Base-by-base conservation (phyloP, 164 flowering plant species). In the grape (Vitis vinifera) region DNA sequence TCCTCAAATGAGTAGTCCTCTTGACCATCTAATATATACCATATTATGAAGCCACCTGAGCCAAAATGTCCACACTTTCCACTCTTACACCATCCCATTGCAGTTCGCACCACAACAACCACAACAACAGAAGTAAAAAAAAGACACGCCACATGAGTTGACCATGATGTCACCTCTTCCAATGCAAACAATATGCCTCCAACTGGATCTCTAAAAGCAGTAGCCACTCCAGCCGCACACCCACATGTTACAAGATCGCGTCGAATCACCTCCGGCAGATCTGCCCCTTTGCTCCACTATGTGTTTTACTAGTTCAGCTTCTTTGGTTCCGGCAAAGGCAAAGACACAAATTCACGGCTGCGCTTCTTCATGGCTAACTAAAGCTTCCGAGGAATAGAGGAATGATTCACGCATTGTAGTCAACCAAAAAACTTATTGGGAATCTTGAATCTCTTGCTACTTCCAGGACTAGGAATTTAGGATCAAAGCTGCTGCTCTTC, bases 91-190 rank as follows among this genome's bases (percentile, higher is more conserved):
- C 98, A 95, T 50, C 91, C 91, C 98, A 95, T 93, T 59, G 95
- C 93, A 70, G 89, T 82, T 63, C 98, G 96, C 48, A 95, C 97
- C 67, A 93, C 96, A 73, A 95, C 98, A 75, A 94, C 99, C 71
- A 95, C 98, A 78, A 95, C 71, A 58, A 98, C 97, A 79, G 98
- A 93, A 67, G 98, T 95, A 70, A 95, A 95, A 19, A 19, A 73
- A 95, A 95, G 69, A 91, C 98, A 68, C 98, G 92, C 99, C 99
- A 95, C 99, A 95, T 89, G 57, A 95, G 97, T 77, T 91, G 97
- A 84, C 99, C 99, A 93, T 47, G 99, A 93, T 63, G 99, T 93
- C 48, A 95, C 99, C 80, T 95, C 99, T 79, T 95, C 99, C 49
- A 95, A 77, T 17, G 99, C 98, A 90, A 95, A 95, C 65, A 95